phyloP scores from a whole-genome alignment of 345 rosid genomes.

The Streptanthus diversifolius region DNA sequence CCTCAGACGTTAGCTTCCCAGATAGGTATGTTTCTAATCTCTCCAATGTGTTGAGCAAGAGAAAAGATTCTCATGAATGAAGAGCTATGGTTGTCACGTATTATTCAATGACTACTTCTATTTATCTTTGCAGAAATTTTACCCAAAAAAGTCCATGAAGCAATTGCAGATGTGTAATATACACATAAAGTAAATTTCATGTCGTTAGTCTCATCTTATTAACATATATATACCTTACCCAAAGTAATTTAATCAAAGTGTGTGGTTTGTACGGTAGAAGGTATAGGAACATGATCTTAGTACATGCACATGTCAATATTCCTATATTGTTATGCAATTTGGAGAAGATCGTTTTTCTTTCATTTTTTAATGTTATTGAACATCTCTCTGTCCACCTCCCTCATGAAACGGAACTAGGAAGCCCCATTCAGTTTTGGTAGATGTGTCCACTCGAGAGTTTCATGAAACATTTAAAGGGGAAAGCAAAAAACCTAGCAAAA shows the following conservation, averaged over 20 bases:
- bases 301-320: not conserved
- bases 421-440: not conserved
- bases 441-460: not conserved
- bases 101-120: not conserved
- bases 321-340: not conserved
- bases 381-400: not conserved
- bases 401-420: not conserved
- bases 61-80: not conserved
- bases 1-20: not conserved
- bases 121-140: not conserved
- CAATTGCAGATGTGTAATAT: too few species aligned
- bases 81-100: not conserved
- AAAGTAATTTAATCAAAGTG: too few species aligned
- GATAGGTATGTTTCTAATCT: not conserved
- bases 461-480: not conserved
- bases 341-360: not conserved
- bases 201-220: too few species aligned
- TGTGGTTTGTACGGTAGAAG: too few species aligned
- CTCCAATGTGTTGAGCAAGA: not conserved
- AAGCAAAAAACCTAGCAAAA: not conserved
- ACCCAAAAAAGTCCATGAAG: not conserved
- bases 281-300: too few species aligned
- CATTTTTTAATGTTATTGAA: not conserved
- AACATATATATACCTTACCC: too few species aligned
- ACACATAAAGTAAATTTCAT: too few species aligned